Percentiles rank a stretch among this genome's conserved stretches.
Evolutionary conservation across 805 yeast genomes (phyloP).

Genomic region (Ogataea dorogensis): DNA sequence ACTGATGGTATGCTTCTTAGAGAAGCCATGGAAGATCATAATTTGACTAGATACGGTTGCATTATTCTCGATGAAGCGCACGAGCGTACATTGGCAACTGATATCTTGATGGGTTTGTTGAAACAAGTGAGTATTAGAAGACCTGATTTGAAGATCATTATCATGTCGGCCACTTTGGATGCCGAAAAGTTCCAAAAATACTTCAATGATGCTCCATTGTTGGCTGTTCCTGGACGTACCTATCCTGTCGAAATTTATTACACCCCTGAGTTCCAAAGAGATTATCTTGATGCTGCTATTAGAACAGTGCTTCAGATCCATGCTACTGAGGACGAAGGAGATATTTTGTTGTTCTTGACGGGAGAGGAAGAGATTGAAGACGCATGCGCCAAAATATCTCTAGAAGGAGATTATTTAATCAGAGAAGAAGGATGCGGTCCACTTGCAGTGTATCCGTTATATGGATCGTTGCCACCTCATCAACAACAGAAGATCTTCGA

Average conservation of each 20-base stretch:
- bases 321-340: slow-evolving; percentile 94
- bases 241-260: slow-evolving; percentile 96
- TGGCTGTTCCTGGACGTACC: slow-evolving; percentile 98
- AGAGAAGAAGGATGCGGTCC: slow-evolving; percentile 93
- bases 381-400: slow-evolving; percentile 81
- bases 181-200: slow-evolving; percentile 93
- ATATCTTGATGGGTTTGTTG: slow-evolving; percentile 91
- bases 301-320: slow-evolving; percentile 95
- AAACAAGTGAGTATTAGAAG: slow-evolving; percentile 79
- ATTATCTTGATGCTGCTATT: slow-evolving; percentile 91
- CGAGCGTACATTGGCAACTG: slow-evolving; percentile 95
- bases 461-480: slow-evolving; percentile 94
- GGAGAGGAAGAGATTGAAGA: slow-evolving; percentile 99
- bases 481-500: slow-evolving; percentile 94
- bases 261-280: slow-evolving; percentile 95
- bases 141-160: slow-evolving; percentile 84
- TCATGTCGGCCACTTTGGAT: slow-evolving; percentile 97
- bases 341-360: slow-evolving; percentile 78
- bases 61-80: slow-evolving; percentile 97
- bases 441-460: slow-evolving; percentile 82
- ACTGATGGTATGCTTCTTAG: slow-evolving; percentile 98
- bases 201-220: slow-evolving; percentile 86
- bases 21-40: slow-evolving; percentile 97
- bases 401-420: slow-evolving; percentile 85
- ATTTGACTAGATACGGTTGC: slow-evolving; percentile 76